Percentiles rank a stretch among this genome's conserved stretches.
Evolutionary conservation across 2,329 filamentous ascomycete species (phyloP).

Genomic region (Stenocarpella maydis): DNA sequence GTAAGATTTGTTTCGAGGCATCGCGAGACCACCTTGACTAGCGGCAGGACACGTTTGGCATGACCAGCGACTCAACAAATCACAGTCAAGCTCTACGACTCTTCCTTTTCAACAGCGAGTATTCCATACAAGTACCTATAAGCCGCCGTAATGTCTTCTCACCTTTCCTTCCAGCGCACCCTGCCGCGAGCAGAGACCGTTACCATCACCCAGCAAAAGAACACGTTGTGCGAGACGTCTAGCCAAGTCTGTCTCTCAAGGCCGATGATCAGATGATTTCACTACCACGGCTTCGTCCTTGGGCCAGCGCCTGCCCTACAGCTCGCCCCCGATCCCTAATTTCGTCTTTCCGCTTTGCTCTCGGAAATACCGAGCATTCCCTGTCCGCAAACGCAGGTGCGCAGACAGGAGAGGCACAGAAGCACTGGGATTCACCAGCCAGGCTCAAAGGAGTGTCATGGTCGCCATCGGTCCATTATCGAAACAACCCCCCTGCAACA

Average conservation of each 20-base stretch:
- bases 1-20: not conserved
- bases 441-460: conserved; percentile 26
- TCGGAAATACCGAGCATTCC: not conserved
- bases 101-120: conserved; percentile 9
- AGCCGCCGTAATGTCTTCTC: not conserved
- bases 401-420: conserved; percentile 18
- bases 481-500: not conserved
- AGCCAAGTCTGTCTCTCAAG: conserved; percentile 31
- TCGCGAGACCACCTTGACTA: too few relatives aligned
- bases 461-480: conserved; percentile 21
- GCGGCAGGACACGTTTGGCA: not conserved
- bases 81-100: not conserved
- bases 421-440: not conserved
- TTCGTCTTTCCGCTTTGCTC: conserved; percentile 1
- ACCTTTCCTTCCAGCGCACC: not conserved
- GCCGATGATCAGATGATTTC: conserved; percentile 4
- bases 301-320: not conserved
- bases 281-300: not conserved
- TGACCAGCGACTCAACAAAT: not conserved
- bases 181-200: not conserved
- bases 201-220: not conserved
- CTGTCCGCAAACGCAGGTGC: conserved; percentile 9
- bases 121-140: conserved; percentile 30
- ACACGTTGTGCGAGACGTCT: conserved; percentile 15
- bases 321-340: too few relatives aligned